phyloP scores from a whole-genome alignment of 2,329 filamentous ascomycete species.

The Sporothrix globosa region DNA sequence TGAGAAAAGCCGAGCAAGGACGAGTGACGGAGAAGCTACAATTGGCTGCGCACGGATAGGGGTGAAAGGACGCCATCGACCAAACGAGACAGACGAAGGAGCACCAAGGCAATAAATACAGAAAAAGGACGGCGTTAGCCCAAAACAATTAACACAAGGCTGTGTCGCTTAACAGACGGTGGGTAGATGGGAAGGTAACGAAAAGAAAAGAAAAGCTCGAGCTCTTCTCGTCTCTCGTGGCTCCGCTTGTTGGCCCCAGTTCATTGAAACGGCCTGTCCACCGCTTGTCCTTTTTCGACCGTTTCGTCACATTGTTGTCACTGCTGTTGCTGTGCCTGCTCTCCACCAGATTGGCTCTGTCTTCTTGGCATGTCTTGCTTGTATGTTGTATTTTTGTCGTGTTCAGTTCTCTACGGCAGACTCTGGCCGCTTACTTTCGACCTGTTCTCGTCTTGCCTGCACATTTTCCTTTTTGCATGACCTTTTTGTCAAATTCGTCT shows the following conservation, averaged over 20 bases:
- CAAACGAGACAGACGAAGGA: background rate
- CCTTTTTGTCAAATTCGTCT: background rate
- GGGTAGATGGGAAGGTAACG: background rate
- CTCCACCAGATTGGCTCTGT: background rate
- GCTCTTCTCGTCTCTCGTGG: background rate
- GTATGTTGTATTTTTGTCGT: background rate
- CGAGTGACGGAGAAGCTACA: background rate
- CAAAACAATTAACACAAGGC: conserved; percentile 6
- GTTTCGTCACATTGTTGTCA: conserved; percentile 2
- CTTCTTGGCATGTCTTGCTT: background rate
- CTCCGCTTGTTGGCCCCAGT: background rate
- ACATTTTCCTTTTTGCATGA: background rate
- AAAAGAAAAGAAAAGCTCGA: background rate
- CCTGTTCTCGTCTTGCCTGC: background rate
- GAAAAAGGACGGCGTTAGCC: background rate
- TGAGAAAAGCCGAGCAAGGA: background rate
- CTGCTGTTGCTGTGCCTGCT: background rate
- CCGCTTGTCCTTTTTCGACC: background rate
- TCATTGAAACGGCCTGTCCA: conserved; percentile 13
- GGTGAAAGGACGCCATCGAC: conserved; percentile 6
- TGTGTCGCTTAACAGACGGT: conserved; percentile 5
- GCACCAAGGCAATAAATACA: no score
- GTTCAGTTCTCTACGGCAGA: background rate
- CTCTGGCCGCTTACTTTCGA: conserved; percentile 12
- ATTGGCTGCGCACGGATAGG: conserved; percentile 10